Percentiles rank a stretch among this genome's conserved stretches.
phyloP scores from a whole-genome alignment of 2,329 filamentous ascomycete genomes.

The Diaporthe humulicola region DNA sequence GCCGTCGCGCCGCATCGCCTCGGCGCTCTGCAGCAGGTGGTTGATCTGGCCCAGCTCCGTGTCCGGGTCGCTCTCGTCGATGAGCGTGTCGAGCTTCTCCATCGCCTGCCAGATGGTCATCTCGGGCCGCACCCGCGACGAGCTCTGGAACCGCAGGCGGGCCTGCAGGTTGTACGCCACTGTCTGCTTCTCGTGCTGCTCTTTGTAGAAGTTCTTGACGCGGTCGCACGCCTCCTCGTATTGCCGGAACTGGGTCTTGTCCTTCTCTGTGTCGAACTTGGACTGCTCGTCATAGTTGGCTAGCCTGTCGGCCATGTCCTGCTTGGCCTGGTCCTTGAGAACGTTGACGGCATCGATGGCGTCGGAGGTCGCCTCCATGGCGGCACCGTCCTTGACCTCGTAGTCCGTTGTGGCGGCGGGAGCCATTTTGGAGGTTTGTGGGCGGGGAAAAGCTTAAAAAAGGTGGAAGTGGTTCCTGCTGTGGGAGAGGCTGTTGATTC shows the following conservation, averaged over 20 bases:
- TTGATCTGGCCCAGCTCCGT: slow-evolving; percentile 90
- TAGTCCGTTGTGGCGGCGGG: slow-evolving; percentile 46
- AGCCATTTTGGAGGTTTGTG: slow-evolving; percentile 44
- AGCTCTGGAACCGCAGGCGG: slow-evolving; percentile 77
- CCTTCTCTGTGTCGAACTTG: slow-evolving; percentile 50
- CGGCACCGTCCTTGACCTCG: slow-evolving; percentile 43
- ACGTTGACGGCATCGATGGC: slow-evolving; percentile 52
- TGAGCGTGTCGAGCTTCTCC: slow-evolving; percentile 90
- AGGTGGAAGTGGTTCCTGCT: neutral
- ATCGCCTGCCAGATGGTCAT: slow-evolving; percentile 94
- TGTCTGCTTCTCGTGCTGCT: slow-evolving; percentile 79
- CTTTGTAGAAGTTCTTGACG: slow-evolving; percentile 88
- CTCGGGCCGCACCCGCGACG: slow-evolving; percentile 72
- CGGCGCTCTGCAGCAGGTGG: slow-evolving; percentile 88
- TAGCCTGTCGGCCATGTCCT: slow-evolving; percentile 31
- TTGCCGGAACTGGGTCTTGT: slow-evolving; percentile 65
- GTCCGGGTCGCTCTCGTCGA: slow-evolving; percentile 93
- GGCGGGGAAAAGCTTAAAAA: neutral
- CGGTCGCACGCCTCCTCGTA: slow-evolving; percentile 87
- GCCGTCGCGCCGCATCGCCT: slow-evolving; percentile 88
- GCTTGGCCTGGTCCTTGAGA: slow-evolving; percentile 40
- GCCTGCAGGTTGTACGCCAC: slow-evolving; percentile 88
- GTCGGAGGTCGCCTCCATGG: slow-evolving; percentile 52
- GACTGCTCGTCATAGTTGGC: slow-evolving; percentile 41
- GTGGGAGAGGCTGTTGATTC: neutral